Percentiles rank a stretch among this genome's conserved stretches.
Evolutionary conservation across 2,329 filamentous ascomycete genomes (phyloP).

Genomic region (Calonectria honghensis): DNA sequence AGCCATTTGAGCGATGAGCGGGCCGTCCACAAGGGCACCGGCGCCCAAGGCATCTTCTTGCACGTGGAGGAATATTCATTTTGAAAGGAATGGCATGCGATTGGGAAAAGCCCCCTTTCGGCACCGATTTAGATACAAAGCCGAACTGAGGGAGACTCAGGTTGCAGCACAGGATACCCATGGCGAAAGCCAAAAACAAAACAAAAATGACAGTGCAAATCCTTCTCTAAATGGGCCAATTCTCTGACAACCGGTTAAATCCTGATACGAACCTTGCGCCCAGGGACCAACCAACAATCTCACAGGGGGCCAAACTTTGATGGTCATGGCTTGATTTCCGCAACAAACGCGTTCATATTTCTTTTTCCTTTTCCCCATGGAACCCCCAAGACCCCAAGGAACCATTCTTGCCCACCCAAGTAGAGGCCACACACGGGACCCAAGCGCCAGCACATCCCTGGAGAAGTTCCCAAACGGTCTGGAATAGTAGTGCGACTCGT

Average conservation of each 20-base stretch:
- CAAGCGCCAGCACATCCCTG: conserved; percentile 32
- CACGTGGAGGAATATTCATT: conserved; percentile 78
- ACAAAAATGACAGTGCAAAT: conserved; percentile 24
- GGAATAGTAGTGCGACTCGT: conserved; percentile 40
- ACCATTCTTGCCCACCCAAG: conserved; percentile 10
- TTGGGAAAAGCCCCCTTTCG: conserved; percentile 18
- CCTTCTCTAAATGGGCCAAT: conserved; percentile 4
- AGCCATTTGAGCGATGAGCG: conserved; percentile 75
- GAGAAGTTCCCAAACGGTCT: conserved; percentile 32
- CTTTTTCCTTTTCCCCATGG: background rate
- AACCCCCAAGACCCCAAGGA: background rate
- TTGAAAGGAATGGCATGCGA: conserved; percentile 52
- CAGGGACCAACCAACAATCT: conserved; percentile 11
- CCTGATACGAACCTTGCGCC: conserved; percentile 18
- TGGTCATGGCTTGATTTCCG: background rate
- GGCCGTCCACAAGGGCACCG: conserved; percentile 78
- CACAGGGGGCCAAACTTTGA: conserved; percentile 17
- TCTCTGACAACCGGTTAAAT: conserved; percentile 19
- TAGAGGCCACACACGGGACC: background rate
- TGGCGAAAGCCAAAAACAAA: conserved; percentile 3
- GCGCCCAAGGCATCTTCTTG: conserved; percentile 77
- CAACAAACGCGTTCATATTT: conserved; percentile 3
- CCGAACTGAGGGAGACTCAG: conserved; percentile 20
- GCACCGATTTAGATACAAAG: conserved; percentile 19
- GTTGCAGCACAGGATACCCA: conserved; percentile 13